Evolutionary conservation across 306 rosid genomes (phyloP).

Genomic region (Citrullus mucosospermus): DNA sequence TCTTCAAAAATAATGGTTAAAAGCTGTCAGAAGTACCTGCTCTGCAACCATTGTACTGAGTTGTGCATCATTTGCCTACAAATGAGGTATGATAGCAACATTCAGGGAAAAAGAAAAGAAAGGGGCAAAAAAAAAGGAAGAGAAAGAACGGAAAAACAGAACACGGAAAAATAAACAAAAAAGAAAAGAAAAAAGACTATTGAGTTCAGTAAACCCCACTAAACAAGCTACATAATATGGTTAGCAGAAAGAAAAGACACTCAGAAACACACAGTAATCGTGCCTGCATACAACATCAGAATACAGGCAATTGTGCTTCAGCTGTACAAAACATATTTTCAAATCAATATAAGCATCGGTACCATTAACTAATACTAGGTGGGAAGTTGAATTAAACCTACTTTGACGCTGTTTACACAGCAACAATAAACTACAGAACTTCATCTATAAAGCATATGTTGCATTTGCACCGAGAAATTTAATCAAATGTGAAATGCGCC

Average conservation of each 20-base stretch:
- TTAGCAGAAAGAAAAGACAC: not conserved
- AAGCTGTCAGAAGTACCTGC: constrained; percentile 41
- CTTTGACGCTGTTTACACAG: not conserved
- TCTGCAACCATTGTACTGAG: constrained; percentile 97
- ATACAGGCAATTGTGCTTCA: not conserved
- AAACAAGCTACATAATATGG: not conserved
- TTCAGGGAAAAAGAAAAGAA: constrained; percentile 1
- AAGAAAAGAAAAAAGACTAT: too few relatives aligned
- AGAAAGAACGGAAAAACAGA: too few relatives aligned
- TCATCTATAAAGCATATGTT: not conserved
- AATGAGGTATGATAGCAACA: constrained; percentile 14
- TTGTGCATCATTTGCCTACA: constrained; percentile 96
- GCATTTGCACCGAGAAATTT: not conserved
- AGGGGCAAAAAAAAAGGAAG: too few relatives aligned
- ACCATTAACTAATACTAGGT: not conserved
- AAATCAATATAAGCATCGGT: not conserved
- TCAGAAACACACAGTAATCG: not conserved
- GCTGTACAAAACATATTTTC: not conserved
- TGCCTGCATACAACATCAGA: not conserved
- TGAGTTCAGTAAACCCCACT: too few relatives aligned
- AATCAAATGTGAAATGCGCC: not conserved
- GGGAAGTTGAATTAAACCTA: not conserved
- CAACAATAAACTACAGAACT: not conserved
- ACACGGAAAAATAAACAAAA: too few relatives aligned
- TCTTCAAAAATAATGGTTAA: not conserved